Percentiles rank a stretch among this genome's conserved stretches.
These are phyloP conservation scores for Pinus tabuliformis DNA, from an alignment of 75 land plant species.

Conservation along the genomic window DNA sequence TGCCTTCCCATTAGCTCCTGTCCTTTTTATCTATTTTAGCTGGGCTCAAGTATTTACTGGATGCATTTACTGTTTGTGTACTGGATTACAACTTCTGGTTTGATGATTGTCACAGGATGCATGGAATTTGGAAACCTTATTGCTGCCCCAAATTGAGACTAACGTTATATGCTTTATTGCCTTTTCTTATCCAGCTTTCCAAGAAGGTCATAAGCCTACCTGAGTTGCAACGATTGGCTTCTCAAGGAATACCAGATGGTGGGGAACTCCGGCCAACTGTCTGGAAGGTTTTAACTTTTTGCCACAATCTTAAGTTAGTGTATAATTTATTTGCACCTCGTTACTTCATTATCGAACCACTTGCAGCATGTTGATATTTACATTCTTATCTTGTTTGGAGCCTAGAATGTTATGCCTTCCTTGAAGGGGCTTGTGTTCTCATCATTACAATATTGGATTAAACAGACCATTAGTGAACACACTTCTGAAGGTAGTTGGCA, in stretches of 20 bases:
- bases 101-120: not conserved
- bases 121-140: not conserved
- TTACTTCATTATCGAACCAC: not conserved
- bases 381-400: not conserved
- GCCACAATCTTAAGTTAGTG: not conserved
- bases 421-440: not conserved
- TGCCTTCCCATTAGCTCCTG: conserved; percentile 27
- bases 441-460: conserved; percentile 2
- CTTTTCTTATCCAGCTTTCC: conserved; percentile 50
- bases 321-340: not conserved
- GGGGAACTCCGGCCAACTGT: conserved; percentile 77
- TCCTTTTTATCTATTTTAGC: conserved; percentile 25
- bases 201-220: conserved; percentile 69
- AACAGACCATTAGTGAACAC: not conserved
- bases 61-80: not conserved
- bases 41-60: not conserved
- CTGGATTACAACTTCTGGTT: conserved; percentile 1
- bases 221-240: conserved; percentile 82
- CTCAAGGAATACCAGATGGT: conserved; percentile 84
- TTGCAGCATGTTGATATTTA: conserved; percentile 2
- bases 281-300: conserved; percentile 70
- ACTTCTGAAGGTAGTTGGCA: not conserved
- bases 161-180: not conserved
- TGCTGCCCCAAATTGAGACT: not conserved
- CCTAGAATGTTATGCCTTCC: not conserved